A percentile compares a stretch with the other conserved stretches of the same genome.
phyloP scores from a whole-genome alignment of 2,329 filamentous ascomycete species.

The Elsinoe perseae region DNA sequence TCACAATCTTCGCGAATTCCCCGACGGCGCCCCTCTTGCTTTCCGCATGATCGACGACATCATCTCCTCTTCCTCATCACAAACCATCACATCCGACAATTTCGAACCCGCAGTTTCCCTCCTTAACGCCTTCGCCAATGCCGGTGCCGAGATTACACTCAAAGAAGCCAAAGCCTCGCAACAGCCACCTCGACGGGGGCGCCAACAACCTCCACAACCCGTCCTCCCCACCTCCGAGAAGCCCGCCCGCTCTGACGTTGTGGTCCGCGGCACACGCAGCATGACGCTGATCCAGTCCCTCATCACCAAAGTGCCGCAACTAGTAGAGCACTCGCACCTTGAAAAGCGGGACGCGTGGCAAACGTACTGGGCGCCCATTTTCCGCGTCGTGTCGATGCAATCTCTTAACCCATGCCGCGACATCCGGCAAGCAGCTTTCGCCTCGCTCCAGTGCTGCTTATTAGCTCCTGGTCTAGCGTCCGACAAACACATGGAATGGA shows the following conservation, averaged over 20 bases:
- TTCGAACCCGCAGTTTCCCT: constrained; percentile 81
- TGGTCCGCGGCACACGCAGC: constrained; percentile 71
- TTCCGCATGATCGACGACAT: constrained; percentile 82
- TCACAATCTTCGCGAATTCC: constrained; percentile 60
- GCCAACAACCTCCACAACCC: constrained; percentile 32
- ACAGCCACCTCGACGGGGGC: constrained; percentile 18
- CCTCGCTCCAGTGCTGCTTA: constrained; percentile 74
- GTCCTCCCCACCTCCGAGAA: constrained; percentile 22
- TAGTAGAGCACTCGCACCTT: constrained; percentile 89
- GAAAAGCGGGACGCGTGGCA: constrained; percentile 74
- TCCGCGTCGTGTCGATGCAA: constrained; percentile 78
- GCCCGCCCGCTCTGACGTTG: constrained; percentile 59
- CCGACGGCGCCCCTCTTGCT: constrained; percentile 64
- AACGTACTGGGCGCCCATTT: constrained; percentile 94
- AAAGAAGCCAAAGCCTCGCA: constrained; percentile 55
- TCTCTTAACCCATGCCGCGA: constrained; percentile 93
- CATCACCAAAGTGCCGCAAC: constrained; percentile 69
- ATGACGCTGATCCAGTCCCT: constrained; percentile 75
- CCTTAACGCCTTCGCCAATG: constrained; percentile 82
- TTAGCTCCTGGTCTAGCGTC: constrained; percentile 77
- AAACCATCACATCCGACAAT: constrained; percentile 87
- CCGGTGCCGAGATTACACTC: constrained; percentile 63
- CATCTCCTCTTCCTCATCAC: constrained; percentile 55
- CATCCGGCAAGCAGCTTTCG: constrained; percentile 80
- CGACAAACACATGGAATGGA: constrained; percentile 78